Evolutionary conservation across 371 early-diverging fungal genomes (phyloP).

Genomic region (Syncephalis fuscata): DNA sequence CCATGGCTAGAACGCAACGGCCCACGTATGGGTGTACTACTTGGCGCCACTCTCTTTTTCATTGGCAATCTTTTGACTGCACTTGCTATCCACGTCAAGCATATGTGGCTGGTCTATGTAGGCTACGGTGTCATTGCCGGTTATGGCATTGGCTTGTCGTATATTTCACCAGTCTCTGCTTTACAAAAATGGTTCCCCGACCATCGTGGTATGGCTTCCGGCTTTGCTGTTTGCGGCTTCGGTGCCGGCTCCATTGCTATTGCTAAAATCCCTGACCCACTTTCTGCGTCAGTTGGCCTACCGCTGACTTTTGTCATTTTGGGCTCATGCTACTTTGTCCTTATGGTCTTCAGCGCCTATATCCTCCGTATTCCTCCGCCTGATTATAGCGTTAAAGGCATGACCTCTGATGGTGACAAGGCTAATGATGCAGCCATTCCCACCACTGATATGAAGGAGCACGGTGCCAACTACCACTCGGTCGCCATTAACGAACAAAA

Average conservation of each 20-base stretch:
- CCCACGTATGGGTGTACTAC: slow-evolving; percentile 28
- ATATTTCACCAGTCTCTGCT: slow-evolving; percentile 39
- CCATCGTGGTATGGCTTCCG: slow-evolving; percentile 29
- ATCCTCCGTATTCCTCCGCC: slow-evolving; percentile 46
- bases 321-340: slow-evolving; percentile 17
- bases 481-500: slow-evolving; percentile 7
- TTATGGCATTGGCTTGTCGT: slow-evolving; percentile 41
- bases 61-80: slow-evolving; percentile 37
- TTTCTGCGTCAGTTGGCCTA: slow-evolving; percentile 25
- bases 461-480: slow-evolving; percentile 5
- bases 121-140: slow-evolving; percentile 48
- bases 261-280: slow-evolving; percentile 30
- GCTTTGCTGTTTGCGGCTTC: slow-evolving; percentile 47
- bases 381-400: slow-evolving; percentile 33
- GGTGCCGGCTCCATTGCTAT: slow-evolving; percentile 47
- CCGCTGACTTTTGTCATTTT: slow-evolving; percentile 35
- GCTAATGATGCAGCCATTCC: slow-evolving; percentile 3
- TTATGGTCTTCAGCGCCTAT: slow-evolving; percentile 19
- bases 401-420: slow-evolving; percentile 24
- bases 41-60: slow-evolving; percentile 33
- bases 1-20: slow-evolving; percentile 49
- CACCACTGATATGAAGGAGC: background rate
- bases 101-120: slow-evolving; percentile 33
- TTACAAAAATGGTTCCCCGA: slow-evolving; percentile 41
- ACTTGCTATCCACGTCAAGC: slow-evolving; percentile 27